Evolutionary conservation across 208 protist species (phyloP).

Genomic region (Leishmania lainsoni): DNA sequence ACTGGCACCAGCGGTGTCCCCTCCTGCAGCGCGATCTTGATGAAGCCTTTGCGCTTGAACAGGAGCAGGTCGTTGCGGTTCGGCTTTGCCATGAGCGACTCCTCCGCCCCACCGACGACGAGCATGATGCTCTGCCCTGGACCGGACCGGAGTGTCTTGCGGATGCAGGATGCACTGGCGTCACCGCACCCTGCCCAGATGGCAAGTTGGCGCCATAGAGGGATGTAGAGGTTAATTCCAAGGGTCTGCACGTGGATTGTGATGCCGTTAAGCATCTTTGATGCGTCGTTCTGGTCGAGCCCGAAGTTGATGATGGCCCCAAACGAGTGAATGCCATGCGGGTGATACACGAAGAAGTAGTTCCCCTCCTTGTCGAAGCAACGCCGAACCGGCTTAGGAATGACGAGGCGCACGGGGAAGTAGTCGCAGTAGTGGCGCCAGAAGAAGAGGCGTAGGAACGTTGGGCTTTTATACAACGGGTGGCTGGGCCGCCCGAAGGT

Average conservation of each 20-base stretch:
- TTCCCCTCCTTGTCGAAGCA: constrained; percentile 58
- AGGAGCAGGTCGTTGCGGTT: constrained; percentile 78
- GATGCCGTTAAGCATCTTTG: constrained; percentile 65
- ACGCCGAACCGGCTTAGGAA: constrained; percentile 46
- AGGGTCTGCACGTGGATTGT: constrained; percentile 81
- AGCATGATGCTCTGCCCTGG: constrained; percentile 84
- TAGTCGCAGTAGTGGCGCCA: constrained; percentile 82
- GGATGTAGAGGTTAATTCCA: constrained; percentile 85
- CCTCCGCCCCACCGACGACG: constrained; percentile 82
- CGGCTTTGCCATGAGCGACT: constrained; percentile 71
- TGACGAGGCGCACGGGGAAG: constrained; percentile 81
- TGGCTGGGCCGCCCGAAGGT: constrained; percentile 50
- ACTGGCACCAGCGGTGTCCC: constrained; percentile 79
- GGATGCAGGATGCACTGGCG: constrained; percentile 74
- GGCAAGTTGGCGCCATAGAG: constrained; percentile 85
- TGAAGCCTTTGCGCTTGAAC: constrained; percentile 80
- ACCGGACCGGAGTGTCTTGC: constrained; percentile 63
- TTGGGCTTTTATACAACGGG: constrained; percentile 37
- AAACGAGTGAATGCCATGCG: constrained; percentile 90
- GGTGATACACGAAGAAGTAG: constrained; percentile 91
- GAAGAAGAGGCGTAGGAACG: constrained; percentile 34
- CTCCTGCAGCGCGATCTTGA: constrained; percentile 85
- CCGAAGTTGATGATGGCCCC: constrained; percentile 83
- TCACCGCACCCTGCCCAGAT: constrained; percentile 72
- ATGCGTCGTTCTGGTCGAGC: constrained; percentile 46